phyloP scores from a whole-genome alignment of 2,329 filamentous ascomycete genomes.

The Epichloe scottii region DNA sequence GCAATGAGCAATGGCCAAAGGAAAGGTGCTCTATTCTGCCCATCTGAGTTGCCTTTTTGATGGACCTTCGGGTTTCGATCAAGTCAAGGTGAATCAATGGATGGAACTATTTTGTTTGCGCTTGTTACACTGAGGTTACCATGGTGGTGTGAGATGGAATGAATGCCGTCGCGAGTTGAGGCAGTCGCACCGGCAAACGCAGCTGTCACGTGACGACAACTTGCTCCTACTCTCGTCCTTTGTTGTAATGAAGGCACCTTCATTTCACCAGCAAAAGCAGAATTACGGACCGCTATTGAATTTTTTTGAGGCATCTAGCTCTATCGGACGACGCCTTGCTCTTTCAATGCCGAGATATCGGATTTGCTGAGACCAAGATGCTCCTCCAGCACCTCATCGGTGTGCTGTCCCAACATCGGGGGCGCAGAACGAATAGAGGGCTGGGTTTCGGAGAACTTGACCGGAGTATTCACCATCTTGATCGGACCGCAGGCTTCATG shows the following conservation, averaged over 20 bases:
- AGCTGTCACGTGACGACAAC: conserved; percentile 1
- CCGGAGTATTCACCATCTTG: conserved; percentile 83
- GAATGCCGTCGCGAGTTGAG: neutral
- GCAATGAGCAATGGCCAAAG: too few relatives aligned
- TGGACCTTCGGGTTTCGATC: too few relatives aligned
- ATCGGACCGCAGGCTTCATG: conserved; percentile 75
- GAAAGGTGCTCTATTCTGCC: too few relatives aligned
- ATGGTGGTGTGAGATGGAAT: too few relatives aligned
- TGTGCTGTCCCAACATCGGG: conserved; percentile 79
- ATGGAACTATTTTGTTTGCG: neutral
- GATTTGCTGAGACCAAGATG: conserved; percentile 46
- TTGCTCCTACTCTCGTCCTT: too few relatives aligned
- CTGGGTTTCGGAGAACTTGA: conserved; percentile 80
- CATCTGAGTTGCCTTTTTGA: too few relatives aligned
- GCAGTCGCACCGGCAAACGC: neutral
- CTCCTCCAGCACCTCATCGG: conserved; percentile 57
- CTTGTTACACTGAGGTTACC: neutral
- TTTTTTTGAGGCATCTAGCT: neutral
- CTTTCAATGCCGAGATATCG: conserved; percentile 50
- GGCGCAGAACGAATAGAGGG: conserved; percentile 67
- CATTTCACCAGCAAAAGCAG: neutral
- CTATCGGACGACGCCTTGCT: conserved; percentile 52
- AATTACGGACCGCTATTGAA: neutral
- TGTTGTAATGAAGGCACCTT: too few relatives aligned
- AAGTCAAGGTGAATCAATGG: accelerated